A percentile compares a stretch with the other conserved stretches of the same genome.
Evolutionary conservation across 2,329 filamentous ascomycete species (phyloP).

Genomic region (Aureobasidium sp.): DNA sequence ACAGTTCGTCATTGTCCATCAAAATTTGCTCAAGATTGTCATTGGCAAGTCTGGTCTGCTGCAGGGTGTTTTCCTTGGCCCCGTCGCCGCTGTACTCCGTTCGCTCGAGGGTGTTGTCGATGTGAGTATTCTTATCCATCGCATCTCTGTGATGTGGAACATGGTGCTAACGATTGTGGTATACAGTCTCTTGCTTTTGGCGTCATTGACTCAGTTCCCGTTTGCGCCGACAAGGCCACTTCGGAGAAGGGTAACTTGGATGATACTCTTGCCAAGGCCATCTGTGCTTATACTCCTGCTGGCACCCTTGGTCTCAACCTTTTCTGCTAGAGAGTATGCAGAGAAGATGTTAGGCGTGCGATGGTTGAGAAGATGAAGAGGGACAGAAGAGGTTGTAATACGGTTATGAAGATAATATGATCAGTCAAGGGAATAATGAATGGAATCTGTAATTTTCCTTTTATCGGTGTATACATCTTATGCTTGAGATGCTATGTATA

Average conservation of each 20-base stretch:
- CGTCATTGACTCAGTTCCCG: slow-evolving; percentile 13
- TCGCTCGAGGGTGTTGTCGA: slow-evolving; percentile 6
- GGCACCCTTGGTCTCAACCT: slow-evolving; percentile 15
- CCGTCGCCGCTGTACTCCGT: slow-evolving; percentile 26
- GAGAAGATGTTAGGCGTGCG: background rate
- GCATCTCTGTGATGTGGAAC: no score
- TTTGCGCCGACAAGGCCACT: slow-evolving; percentile 8
- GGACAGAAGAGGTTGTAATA: background rate
- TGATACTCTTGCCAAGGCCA: slow-evolving; percentile 11
- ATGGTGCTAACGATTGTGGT: no score
- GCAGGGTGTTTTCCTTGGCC: slow-evolving; percentile 23
- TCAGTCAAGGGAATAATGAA: no score
- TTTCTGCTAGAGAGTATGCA: slow-evolving; percentile 11
- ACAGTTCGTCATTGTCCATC: slow-evolving; percentile 28
- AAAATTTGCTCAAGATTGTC: slow-evolving; percentile 30
- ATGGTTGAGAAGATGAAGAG: background rate
- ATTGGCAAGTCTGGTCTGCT: slow-evolving; percentile 32
- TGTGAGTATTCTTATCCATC: background rate
- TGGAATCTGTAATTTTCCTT: no score
- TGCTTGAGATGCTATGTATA: no score
- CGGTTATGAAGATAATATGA: no score
- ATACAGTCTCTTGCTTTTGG: slow-evolving; percentile 15
- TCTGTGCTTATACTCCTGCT: slow-evolving; percentile 17
- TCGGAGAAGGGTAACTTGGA: slow-evolving; percentile 10
- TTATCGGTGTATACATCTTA: no score